These are phyloP conservation scores for Linum usitatissimum DNA, from an alignment of 345 rosid genomes.

Conservation along the genomic window DNA sequence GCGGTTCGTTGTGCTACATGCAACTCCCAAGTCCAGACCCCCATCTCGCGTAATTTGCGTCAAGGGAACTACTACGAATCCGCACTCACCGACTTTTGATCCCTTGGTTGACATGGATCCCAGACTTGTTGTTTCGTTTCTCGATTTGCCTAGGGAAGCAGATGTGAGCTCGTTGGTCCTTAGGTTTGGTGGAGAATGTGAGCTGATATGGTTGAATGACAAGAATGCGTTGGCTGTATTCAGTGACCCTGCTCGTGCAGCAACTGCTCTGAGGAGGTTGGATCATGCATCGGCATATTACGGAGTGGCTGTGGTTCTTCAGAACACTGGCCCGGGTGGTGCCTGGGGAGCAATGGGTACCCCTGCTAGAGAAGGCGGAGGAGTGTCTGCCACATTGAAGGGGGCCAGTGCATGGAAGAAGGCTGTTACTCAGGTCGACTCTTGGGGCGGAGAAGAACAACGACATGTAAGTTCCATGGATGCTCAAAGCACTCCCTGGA, in stretches of 20 bases:
- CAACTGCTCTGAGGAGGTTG: constrained; percentile 94
- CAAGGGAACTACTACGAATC: constrained; percentile 38
- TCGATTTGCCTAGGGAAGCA: constrained; percentile 82
- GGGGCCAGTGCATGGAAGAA: constrained; percentile 72
- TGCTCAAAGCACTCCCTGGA: constrained; percentile 37
- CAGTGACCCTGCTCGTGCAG: constrained; percentile 87
- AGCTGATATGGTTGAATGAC: constrained; percentile 86
- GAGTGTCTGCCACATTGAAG: constrained; percentile 22
- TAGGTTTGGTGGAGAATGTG: constrained; percentile 96
- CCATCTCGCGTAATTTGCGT: constrained; percentile 69
- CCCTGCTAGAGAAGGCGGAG: constrained; percentile 26
- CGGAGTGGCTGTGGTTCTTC: constrained; percentile 55
- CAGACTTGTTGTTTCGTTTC: constrained; percentile 75
- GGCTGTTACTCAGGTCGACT: constrained; percentile 55
- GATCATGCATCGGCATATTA: constrained; percentile 76
- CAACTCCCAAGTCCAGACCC: constrained; percentile 61
- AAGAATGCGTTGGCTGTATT: constrained; percentile 89
- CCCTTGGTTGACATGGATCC: constrained; percentile 89
- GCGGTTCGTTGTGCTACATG: constrained; percentile 69
- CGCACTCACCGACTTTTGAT: constrained; percentile 60
- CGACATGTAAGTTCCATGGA: constrained; percentile 28
- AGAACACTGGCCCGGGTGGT: constrained; percentile 32
- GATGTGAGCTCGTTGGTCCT: constrained; percentile 71
- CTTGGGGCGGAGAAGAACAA: constrained; percentile 56
- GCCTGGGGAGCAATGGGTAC: constrained; percentile 48